Evolutionary conservation across 2,329 filamentous ascomycete genomes (phyloP), one percentile per base, ranked within the genome.

Genomic region (Aspergillus uvarum): DNA sequence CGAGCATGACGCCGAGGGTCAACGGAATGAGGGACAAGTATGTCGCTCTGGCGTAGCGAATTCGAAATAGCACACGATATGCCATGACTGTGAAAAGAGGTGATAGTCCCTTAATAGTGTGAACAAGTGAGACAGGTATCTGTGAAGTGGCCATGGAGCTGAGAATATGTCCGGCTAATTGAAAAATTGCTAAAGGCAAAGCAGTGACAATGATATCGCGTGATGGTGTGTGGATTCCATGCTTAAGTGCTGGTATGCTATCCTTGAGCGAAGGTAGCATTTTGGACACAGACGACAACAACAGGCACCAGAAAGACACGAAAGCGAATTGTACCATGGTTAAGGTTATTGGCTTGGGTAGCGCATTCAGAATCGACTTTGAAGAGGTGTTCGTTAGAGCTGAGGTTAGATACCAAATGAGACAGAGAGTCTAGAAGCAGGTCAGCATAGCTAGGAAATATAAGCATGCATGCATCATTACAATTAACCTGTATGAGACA

Each of bases 61-160:
- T 96, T 68, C 92, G 85, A 78, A 94, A 96, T 72, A 97, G 83
- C 65, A 96, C 77, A 56, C 95, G 88, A 74, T 99, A 99, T 55
- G 95, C 95, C 58, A 96, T 77, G 47, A 99, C 95, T 0, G 95
- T 99, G 75, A 99, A 96, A 7, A 99, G 82, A 4, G 95, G 95
- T 2, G 94, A 98, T 26, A 99, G 86, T 7, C 95, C 95, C 79
- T 99, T 99, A 79, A 99, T 98, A 1, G 95, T 99, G 77, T 99
- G 95, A 3, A 99, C 95, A 38, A 99, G 84, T 6, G 95, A 98
- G 1, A 99, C 95, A 0, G 95, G 94, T 57, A 99, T 98, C 74
- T 92, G 91, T 54, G 92, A 89, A 32, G 94, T 99, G 29, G 95
- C 94, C 65, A 92, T 95, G 5, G 94, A 96, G 75, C 91, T 96